phyloP scores from a whole-genome alignment of 2,329 filamentous ascomycete genomes.

The Xylaria sp. region DNA sequence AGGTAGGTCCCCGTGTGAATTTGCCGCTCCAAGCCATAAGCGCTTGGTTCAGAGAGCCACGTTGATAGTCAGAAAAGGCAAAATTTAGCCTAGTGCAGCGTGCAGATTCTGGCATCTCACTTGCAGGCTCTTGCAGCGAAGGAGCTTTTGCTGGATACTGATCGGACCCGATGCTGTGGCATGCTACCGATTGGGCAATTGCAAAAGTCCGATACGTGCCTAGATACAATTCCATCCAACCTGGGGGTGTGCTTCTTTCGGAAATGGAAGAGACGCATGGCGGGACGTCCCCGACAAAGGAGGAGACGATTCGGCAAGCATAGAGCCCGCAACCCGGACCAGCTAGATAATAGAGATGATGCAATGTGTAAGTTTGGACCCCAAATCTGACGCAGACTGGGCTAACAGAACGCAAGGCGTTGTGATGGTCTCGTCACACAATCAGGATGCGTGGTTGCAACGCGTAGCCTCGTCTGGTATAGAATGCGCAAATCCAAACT shows the following conservation, averaged over 20 bases:
- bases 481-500: not conserved
- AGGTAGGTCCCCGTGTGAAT: not conserved
- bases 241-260: not conserved
- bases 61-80: conserved; percentile 12
- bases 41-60: conserved; percentile 19
- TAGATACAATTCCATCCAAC: not conserved
- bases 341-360: conserved; percentile 1
- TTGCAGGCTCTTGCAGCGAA: conserved; percentile 29
- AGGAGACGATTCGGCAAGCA: not conserved
- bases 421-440: conserved; percentile 1
- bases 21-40: conserved; percentile 1
- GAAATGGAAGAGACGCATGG: not conserved
- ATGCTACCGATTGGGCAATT: conserved; percentile 36
- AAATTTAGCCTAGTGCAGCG: not conserved
- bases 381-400: conserved; percentile 9
- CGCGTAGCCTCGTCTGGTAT: conserved; percentile 15
- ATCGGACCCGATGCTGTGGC: conserved; percentile 35
- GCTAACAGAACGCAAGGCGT: conserved; percentile 3
- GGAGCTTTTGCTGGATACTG: conserved; percentile 19
- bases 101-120: conserved; percentile 31
- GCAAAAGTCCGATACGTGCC: not conserved
- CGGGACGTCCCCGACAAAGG: not conserved
- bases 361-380: not conserved
- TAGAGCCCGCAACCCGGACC: too few relatives aligned
- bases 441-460: conserved; percentile 15